phyloP scores from a whole-genome alignment of 768 basidiomycete genomes.

The Leccinellum rugosiceps region DNA sequence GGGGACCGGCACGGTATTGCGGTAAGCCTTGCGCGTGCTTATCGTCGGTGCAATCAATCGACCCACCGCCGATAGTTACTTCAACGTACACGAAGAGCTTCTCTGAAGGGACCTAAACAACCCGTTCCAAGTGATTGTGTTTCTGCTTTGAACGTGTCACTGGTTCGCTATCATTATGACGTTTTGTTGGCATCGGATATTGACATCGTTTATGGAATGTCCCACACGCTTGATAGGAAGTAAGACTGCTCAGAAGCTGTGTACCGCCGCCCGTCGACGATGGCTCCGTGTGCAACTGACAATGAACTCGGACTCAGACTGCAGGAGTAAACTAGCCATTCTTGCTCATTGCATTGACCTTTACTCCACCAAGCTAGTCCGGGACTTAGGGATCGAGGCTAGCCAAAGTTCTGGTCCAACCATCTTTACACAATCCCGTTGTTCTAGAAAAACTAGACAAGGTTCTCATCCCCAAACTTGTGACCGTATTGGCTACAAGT shows the following conservation, averaged over 20 bases:
- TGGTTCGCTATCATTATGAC: not conserved
- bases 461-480: not conserved
- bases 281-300: not conserved
- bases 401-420: not conserved
- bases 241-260: not conserved
- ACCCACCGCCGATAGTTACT: slow-evolving; percentile 32
- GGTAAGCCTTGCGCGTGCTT: slow-evolving; percentile 42
- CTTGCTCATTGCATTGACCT: not conserved
- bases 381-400: not conserved
- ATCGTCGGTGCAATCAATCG: not conserved
- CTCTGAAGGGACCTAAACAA: slow-evolving; percentile 21
- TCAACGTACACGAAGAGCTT: slow-evolving; percentile 54
- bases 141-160: not conserved
- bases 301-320: not conserved
- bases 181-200: not conserved
- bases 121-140: not conserved
- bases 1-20: slow-evolving; percentile 57
- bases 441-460: not conserved
- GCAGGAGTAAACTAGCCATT: not conserved
- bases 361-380: not conserved
- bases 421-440: not conserved
- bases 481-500: not conserved
- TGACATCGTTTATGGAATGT: not conserved
- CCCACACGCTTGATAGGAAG: not conserved
- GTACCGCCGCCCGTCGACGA: not conserved